Evolutionary conservation across 1,284 basidiomycete species (phyloP).

Genomic region (Moesziomyces sp.): DNA sequence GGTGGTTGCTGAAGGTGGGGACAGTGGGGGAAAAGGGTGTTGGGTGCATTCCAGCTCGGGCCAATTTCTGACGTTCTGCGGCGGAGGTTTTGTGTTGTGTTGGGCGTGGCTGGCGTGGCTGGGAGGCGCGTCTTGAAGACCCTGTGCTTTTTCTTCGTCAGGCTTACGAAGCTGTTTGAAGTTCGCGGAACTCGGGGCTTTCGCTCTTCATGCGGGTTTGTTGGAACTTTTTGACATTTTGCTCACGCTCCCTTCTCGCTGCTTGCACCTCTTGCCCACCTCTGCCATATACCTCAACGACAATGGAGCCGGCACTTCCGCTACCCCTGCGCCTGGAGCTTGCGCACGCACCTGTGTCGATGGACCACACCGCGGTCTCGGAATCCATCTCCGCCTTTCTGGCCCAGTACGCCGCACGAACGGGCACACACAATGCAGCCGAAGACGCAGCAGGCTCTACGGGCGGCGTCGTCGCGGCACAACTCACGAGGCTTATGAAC

Average conservation of each 20-base stretch:
- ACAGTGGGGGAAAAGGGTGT: too few species aligned
- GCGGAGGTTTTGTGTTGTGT: not conserved
- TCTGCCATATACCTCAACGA: too few species aligned
- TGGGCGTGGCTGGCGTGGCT: too few species aligned
- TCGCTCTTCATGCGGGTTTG: not conserved
- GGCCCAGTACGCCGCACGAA: conserved; percentile 28
- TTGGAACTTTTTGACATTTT: conserved; percentile 4
- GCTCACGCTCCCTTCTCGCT: too few species aligned
- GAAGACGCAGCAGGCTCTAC: conserved; percentile 10
- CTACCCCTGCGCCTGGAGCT: conserved; percentile 32
- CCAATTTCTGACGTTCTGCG: too few species aligned
- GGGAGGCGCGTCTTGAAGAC: not conserved
- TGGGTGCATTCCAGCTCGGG: too few species aligned
- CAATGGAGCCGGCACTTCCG: conserved; percentile 41
- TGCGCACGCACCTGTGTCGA: not conserved
- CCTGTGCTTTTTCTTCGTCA: conserved; percentile 3
- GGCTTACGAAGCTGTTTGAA: conserved; percentile 14
- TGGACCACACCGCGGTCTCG: conserved; percentile 11
- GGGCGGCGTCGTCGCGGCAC: conserved; percentile 34
- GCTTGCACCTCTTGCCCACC: too few species aligned
- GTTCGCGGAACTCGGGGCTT: conserved; percentile 3
- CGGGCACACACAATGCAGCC: conserved; percentile 21
- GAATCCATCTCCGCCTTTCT: conserved; percentile 27
- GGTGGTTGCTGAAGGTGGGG: too few species aligned
- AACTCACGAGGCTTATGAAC: conserved; percentile 36